phyloP scores from a whole-genome alignment of 2,329 filamentous ascomycete genomes.

The Aspergillus brunneoviolaceus region DNA sequence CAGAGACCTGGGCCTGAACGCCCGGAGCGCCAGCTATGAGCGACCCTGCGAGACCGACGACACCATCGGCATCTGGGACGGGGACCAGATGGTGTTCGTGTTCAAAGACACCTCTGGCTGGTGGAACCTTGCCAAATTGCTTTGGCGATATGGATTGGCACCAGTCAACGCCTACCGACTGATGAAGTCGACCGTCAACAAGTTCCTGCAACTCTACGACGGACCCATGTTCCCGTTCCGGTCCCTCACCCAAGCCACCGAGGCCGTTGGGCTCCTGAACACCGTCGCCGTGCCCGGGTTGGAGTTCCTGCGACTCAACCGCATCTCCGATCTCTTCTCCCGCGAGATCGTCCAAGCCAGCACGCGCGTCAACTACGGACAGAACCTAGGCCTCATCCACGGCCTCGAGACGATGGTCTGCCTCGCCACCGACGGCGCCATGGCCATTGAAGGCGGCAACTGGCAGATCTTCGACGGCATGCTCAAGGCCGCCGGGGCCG shows the following conservation, averaged over 20 bases:
- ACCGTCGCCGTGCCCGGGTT: slow-evolving; percentile 71
- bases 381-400: slow-evolving; percentile 82
- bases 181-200: slow-evolving; percentile 68
- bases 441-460: slow-evolving; percentile 79
- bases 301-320: slow-evolving; percentile 67
- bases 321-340: slow-evolving; percentile 66
- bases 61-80: slow-evolving; percentile 80
- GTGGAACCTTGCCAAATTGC: slow-evolving; percentile 76
- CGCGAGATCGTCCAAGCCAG: slow-evolving; percentile 84
- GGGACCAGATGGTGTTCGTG: slow-evolving; percentile 68
- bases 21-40: slow-evolving; percentile 50
- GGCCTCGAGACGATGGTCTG: slow-evolving; percentile 89
- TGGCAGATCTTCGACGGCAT: slow-evolving; percentile 92
- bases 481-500: slow-evolving; percentile 64
- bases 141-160: slow-evolving; percentile 82
- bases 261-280: slow-evolving; percentile 65
- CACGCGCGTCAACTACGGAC: slow-evolving; percentile 92
- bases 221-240: slow-evolving; percentile 79
- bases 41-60: slow-evolving; percentile 48
- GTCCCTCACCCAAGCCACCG: slow-evolving; percentile 68
- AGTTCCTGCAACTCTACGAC: slow-evolving; percentile 78
- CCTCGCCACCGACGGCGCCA: slow-evolving; percentile 82
- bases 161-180: slow-evolving; percentile 72
- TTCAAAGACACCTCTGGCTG: slow-evolving; percentile 64
- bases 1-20: slow-evolving; percentile 66